These are phyloP conservation scores for Solanum neorickii DNA, from an alignment of 257 asterid species.

Conservation along the genomic window DNA sequence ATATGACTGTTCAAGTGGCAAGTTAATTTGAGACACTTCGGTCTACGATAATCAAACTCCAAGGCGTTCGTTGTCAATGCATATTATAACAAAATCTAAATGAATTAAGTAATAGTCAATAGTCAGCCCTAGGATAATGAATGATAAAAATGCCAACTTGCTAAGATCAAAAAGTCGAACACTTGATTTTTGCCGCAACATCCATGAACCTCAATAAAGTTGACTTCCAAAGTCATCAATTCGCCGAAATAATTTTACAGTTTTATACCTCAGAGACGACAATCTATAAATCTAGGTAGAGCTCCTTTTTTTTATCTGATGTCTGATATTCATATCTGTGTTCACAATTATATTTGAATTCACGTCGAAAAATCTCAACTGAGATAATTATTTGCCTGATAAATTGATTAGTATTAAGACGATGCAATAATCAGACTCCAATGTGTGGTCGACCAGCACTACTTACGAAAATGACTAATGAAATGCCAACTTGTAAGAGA, in stretches of 20 bases:
- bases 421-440: neutral
- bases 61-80: too few relatives aligned
- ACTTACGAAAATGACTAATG: neutral
- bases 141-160: neutral
- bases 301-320: accelerated
- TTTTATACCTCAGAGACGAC: neutral
- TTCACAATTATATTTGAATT: neutral
- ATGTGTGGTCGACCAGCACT: neutral
- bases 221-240: neutral
- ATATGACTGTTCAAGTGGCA: too few relatives aligned
- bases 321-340: neutral
- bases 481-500: neutral
- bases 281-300: neutral
- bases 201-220: neutral
- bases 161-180: neutral
- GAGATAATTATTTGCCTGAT: neutral
- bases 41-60: too few relatives aligned
- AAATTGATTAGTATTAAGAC: neutral
- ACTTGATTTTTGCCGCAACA: neutral
- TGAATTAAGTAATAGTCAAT: neutral
- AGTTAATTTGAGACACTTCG: too few relatives aligned
- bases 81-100: too few relatives aligned
- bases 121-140: neutral
- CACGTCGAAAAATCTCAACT: too few relatives aligned
- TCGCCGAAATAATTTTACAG: neutral